Base-by-base conservation (phyloP, 164 flowering plant genomes). In the Vitis cinerea region DNA sequence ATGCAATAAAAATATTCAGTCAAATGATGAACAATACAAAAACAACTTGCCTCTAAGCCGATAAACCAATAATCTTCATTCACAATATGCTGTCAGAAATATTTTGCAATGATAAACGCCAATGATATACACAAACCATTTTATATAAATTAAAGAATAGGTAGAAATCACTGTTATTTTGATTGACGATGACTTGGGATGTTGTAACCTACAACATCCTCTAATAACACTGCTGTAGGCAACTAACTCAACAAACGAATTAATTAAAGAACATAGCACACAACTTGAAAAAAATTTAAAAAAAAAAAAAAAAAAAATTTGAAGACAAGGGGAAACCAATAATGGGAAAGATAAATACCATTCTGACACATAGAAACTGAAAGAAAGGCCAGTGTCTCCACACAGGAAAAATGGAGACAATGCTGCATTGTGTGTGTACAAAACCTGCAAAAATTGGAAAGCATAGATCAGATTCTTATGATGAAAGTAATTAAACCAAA, bases 371-470 rank as follows among this genome's bases (percentile, higher is more conserved):
- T 1, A 63, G 27, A n/a, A 59, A 66, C 9, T 2, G 17, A 10
- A 66, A 13, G 50, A 61, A 16, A 54, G 9, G 2, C 13, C 10
- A 56, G 49, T 31, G 7, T 65, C 72, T 67, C 72, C 63, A 64
- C 58, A 31, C 64, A 54, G 37, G 69, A 75, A 75, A 75, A 71
- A 61, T 59, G 68, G 71, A 58, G 75, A 59, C 59, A 54, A 23
- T 37, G 7, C 44, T 37, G 51, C 44, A 61, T 8, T 12, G 14
- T 1, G 23, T 44, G 9, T 19, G 55, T 47, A 12, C 29, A 50
- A 50, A 61, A 71, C 78, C 78, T 75, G 78, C 9, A 71, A 58
- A 59, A 60, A 61, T 14, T 19, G 56, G 19, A 19, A 73, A 63
- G 17, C 29, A 7, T 29, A 63, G 5, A 27, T 23, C 19, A 30